Base-by-base conservation (phyloP, 2,329 filamentous ascomycete genomes). In the Microcyclosporella mali region DNA sequence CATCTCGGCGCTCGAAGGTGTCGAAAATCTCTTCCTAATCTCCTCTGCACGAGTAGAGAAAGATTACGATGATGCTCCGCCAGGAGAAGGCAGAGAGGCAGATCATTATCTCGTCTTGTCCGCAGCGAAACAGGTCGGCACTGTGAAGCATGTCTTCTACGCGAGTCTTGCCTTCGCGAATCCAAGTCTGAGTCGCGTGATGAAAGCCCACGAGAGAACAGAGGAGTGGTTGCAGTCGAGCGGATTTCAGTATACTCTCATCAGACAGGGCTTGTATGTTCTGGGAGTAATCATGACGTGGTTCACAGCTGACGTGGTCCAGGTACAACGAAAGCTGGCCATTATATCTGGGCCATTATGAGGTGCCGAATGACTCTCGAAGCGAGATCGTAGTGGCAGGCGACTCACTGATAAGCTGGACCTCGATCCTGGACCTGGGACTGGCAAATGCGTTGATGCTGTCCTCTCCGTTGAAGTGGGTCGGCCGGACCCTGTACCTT, bases 271-370 rank as follows among this genome's bases (percentile, higher is more conserved):
- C 0, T 40, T 72, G 42, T 50, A 34, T 18, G 21, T 25, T 6
- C 9, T 25, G 21, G 21, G 9, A 25, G 4, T 4, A 4, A 6
- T 6, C 21, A 6, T 25, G 21, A 25, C 6, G 6, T 6, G 4
- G 21, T 9, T 9, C 9, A 9, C 21, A 25, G 9, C 21, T 25
- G 21, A 25, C 21, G 4, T 25, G 6, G 9, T 9, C 6, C 21
- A 25, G 21, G 9, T 71, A 72, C 42, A 70, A 66, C 34, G 69
- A 72, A 54, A 66, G 60, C 40, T 73, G 70, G 70, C 70, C 69
- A 6, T 50, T 72, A 15, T 71, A 72, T 45, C 62, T 71, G 15
- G 69, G 70, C 0, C 68, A 72, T 40, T 71, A 66, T 36, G 62
- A 62, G 10, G 37, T 60, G 7, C 37, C 49, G 6, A 45, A 57